Evolutionary conservation across 495 filamentous ascomycete species (phyloP).

Genomic region (Bacidia rubella): DNA sequence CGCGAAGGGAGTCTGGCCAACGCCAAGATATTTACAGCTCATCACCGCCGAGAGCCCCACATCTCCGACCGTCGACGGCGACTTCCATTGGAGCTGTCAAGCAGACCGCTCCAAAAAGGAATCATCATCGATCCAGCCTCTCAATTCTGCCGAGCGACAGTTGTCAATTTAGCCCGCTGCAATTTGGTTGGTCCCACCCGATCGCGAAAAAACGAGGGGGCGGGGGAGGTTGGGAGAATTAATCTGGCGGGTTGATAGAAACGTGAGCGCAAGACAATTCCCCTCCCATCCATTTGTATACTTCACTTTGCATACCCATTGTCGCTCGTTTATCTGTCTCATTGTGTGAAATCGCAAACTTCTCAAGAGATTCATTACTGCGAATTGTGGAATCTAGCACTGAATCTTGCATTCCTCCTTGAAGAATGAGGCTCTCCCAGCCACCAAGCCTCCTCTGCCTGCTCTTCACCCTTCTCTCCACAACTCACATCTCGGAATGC

Average conservation of each 20-base stretch:
- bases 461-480: conserved; percentile 23
- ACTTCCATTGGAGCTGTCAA: neutral
- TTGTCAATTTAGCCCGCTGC: neutral
- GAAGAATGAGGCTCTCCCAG: conserved; percentile 16
- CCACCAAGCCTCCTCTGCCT: conserved; percentile 20
- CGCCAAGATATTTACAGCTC: neutral
- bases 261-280: conserved; percentile 2
- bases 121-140: conserved; percentile 8
- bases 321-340: conserved; percentile 2
- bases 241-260: conserved; percentile 12
- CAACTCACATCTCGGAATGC: conserved; percentile 21
- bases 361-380: no score
- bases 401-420: conserved; percentile 13
- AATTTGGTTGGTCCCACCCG: neutral
- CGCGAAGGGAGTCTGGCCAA: no score
- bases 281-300: neutral
- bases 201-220: conserved; percentile 6
- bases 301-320: neutral
- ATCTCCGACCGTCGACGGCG: neutral
- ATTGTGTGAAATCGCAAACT: no score
- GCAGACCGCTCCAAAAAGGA: neutral
- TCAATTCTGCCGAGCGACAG: neutral
- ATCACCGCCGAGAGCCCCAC: neutral
- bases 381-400: no score
- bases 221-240: conserved; percentile 5